Percentiles rank a stretch among this genome's conserved stretches.
Conservation (phyloP, 1,139 yeast species). For the Geotrichum siamense region DNA sequence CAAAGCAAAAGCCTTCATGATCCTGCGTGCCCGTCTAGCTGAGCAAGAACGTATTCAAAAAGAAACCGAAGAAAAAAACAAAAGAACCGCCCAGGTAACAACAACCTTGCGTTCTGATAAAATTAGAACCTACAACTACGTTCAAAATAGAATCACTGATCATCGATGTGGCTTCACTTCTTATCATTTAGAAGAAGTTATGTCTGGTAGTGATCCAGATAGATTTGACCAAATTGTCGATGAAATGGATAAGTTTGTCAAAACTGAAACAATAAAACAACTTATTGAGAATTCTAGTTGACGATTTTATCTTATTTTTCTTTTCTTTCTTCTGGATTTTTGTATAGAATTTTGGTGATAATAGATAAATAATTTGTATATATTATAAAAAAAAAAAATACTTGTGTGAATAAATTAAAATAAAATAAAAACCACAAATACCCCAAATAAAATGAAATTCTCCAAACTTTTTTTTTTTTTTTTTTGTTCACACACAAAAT, state of each 20-base stretch:
- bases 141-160: constrained; percentile 89
- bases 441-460: too few relatives aligned
- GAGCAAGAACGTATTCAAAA: constrained; percentile 65
- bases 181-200: constrained; percentile 73
- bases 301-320: too few relatives aligned
- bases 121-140: constrained; percentile 85
- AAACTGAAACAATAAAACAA: constrained; percentile 41
- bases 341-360: too few relatives aligned
- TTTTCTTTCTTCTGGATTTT: too few relatives aligned
- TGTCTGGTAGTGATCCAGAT: constrained; percentile 48
- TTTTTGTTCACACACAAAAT: too few relatives aligned
- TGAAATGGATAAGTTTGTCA: constrained; percentile 44
- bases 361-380: too few relatives aligned
- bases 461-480: too few relatives aligned
- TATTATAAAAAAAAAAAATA: too few relatives aligned
- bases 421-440: too few relatives aligned
- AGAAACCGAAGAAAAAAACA: constrained; percentile 55
- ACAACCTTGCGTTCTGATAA: constrained; percentile 89
- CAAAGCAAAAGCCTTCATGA: constrained; percentile 87
- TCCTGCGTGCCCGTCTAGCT: constrained; percentile 76
- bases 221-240: constrained; percentile 58
- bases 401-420: too few relatives aligned
- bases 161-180: constrained; percentile 78
- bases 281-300: constrained; percentile 26
- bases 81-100: constrained; percentile 76